A percentile compares a stretch with the other conserved stretches of the same genome.
phyloP scores from a whole-genome alignment of 1,139 yeast genomes.

The Hemisphaericaspora xylofermentans region DNA sequence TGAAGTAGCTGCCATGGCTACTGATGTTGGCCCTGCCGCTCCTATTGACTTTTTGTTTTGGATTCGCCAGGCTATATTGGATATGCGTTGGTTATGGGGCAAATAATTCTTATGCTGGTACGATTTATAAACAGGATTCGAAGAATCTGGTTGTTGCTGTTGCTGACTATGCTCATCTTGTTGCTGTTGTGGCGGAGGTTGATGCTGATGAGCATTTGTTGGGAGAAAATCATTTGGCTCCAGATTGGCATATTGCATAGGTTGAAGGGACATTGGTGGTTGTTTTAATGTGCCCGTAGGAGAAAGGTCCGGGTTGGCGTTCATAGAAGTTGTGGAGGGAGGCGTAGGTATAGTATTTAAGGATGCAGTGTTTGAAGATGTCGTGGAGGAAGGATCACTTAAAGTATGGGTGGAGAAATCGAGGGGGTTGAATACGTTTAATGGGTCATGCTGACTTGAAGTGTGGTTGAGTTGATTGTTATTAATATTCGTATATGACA shows the following conservation, averaged over 20 bases:
- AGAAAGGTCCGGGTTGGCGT: not conserved
- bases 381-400: not conserved
- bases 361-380: not conserved
- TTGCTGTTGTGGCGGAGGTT: not conserved
- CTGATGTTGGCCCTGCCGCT: not conserved
- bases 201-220: not conserved
- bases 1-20: not conserved
- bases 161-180: not conserved
- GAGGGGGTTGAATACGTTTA: not conserved
- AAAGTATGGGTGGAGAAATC: not conserved
- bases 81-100: constrained; percentile 45
- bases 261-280: constrained; percentile 1
- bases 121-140: constrained; percentile 27
- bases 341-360: not conserved
- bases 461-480: not conserved
- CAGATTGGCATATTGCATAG: constrained; percentile 7
- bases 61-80: constrained; percentile 50
- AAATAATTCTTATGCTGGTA: constrained; percentile 42
- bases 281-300: constrained; percentile 1
- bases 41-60: constrained; percentile 33
- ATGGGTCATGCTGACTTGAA: not conserved
- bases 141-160: not conserved
- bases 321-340: not conserved
- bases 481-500: not conserved
- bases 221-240: constrained; percentile 4